Evolutionary conservation across 139 green algal species (phyloP), one percentile per base, ranked within the genome.

Genomic region (Medakamo hakoo): DNA sequence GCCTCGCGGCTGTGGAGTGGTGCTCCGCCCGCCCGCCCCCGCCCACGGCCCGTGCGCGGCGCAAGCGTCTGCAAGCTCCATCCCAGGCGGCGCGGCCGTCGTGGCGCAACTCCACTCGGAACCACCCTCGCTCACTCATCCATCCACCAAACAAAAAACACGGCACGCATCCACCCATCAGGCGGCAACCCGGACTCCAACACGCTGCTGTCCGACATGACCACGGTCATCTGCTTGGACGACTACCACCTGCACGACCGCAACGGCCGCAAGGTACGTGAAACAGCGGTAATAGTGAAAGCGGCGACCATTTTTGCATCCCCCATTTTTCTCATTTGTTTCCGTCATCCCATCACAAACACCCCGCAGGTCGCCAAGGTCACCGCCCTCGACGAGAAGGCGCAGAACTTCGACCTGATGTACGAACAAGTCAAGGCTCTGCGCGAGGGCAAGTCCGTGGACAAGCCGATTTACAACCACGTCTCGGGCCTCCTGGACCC

Each of bases 381-480:
- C 2, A 99, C 93, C 26, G 93, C 93, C 16, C 83, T 99, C 69
- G 86, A 84, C 67, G 86, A 88, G 60, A 75, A 89, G 73, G 85
- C 89, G 24, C 93, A 99, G 85, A 85, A 98, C 85, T 99, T 98
- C 63, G 92, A 99, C 71, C 80, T 98, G 27, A 99, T 99, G 93
- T 91, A 94, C 77, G 74, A 98, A 70, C 85, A 92, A 78, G 82
- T 96, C 60, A 94, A 95, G 79, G 91, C 79, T 27, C 76, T 99
- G 58, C 97, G 96, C 84, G 87, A 95, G 69, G 93, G 93, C 73
- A 95, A 97, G 88, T 20, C 85, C 21, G 88, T 98, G 14, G 73
- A 93, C 52, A 99, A 99, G 88, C 93, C 89, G 58, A 99, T 99
- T 78, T 99, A 99, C 92, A 99, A 99, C 87, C 93, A 99, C 79